These are phyloP conservation scores for Penicillium desertorum DNA, from an alignment of 495 filamentous ascomycete species.

Conservation along the genomic window DNA sequence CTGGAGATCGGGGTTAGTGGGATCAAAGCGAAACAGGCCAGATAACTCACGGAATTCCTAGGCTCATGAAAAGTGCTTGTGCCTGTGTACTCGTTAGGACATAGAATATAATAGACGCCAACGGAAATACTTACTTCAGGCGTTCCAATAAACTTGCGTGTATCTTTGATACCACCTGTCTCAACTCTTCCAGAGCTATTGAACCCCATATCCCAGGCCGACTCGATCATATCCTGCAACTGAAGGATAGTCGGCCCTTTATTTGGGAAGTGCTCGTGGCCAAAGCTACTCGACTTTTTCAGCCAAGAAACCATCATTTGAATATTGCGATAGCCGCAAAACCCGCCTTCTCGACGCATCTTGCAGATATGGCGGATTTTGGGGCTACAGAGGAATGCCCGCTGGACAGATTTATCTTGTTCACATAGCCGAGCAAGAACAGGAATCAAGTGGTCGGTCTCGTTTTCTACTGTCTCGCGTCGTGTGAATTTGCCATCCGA, in stretches of 20 bases:
- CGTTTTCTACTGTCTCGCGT: constrained; percentile 55
- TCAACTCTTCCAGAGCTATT: constrained; percentile 70
- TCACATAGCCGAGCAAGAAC: constrained; percentile 70
- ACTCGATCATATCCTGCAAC: constrained; percentile 86
- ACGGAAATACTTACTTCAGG: constrained; percentile 62
- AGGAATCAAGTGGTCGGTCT: constrained; percentile 67
- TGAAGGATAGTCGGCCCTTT: constrained; percentile 75
- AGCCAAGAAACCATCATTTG: constrained; percentile 90
- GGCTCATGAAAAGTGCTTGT: constrained; percentile 70
- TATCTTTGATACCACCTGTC: constrained; percentile 84
- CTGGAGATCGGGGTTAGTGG: constrained; percentile 25
- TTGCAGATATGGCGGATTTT: constrained; percentile 79
- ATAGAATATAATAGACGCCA: background rate
- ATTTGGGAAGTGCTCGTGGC: constrained; percentile 57
- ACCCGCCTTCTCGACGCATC: constrained; percentile 76
- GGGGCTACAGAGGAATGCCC: constrained; percentile 79
- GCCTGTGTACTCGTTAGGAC: constrained; percentile 52
- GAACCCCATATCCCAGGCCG: constrained; percentile 85
- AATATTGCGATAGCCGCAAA: constrained; percentile 98
- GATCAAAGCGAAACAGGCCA: background rate
- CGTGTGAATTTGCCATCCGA: constrained; percentile 49
- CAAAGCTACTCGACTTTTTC: constrained; percentile 53
- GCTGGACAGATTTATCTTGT: constrained; percentile 59
- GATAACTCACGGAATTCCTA: constrained; percentile 62
- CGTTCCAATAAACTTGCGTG: constrained; percentile 94